Evolutionary conservation across 2,329 filamentous ascomycete species (phyloP).

Genomic region (Bipolaris sorokiniana): DNA sequence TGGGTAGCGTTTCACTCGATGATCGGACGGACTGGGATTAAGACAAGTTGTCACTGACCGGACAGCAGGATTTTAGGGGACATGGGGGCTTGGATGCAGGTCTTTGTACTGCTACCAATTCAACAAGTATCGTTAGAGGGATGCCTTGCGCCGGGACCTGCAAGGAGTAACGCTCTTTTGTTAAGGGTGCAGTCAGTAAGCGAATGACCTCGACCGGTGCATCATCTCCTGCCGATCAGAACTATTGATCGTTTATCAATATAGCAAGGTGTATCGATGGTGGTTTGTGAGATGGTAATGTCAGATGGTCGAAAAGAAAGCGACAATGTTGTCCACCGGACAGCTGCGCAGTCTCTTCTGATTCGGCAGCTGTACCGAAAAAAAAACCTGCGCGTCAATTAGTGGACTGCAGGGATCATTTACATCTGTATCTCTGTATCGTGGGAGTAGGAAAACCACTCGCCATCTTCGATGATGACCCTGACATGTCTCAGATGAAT

Average conservation of each 20-base stretch:
- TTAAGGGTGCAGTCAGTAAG: not conserved
- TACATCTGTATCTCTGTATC: not conserved
- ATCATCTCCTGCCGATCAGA: not conserved
- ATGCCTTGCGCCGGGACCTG: not conserved
- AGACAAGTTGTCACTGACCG: not conserved
- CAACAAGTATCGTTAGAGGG: not conserved
- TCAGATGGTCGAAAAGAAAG: not conserved
- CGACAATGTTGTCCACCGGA: not conserved
- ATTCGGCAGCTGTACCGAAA: not conserved
- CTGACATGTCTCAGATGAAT: not conserved
- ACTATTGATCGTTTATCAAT: not conserved
- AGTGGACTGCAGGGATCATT: not conserved
- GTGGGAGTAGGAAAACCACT: not conserved
- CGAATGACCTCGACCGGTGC: not conserved
- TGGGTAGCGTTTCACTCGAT: slow-evolving; percentile 1
- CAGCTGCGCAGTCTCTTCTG: not conserved
- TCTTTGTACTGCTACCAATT: not conserved
- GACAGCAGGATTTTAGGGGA: not conserved
- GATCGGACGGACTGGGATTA: not conserved
- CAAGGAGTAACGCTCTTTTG: not conserved
- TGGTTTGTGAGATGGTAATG: not conserved
- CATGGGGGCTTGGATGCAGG: not conserved
- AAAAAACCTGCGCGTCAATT: not conserved
- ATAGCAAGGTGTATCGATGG: not conserved
- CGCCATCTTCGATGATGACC: not conserved